Conservation (phyloP, 306 rosid species). For the Quercus alba region DNA sequence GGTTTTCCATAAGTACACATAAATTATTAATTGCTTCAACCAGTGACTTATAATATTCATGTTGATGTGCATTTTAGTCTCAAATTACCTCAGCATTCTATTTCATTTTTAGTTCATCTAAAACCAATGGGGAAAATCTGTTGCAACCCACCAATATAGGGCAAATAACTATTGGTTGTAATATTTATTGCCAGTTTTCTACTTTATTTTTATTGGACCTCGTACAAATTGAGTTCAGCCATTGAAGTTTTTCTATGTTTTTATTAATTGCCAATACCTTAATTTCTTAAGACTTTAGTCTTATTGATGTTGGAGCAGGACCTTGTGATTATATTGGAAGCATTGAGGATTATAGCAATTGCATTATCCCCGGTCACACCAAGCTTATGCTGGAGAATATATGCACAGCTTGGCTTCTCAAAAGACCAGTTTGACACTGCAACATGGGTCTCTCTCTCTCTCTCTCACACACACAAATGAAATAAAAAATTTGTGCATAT, state of each 20-base stretch:
- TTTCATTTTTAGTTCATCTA: not conserved
- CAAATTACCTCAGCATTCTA: not conserved
- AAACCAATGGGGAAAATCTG: not conserved
- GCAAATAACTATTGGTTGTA: not conserved
- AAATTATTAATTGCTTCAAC: not conserved
- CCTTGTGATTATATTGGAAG: slow-evolving; percentile 87
- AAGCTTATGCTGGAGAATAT: slow-evolving; percentile 79
- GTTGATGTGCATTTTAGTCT: not conserved
- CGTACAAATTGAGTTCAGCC: not conserved
- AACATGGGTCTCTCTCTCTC: slow-evolving; percentile 73
- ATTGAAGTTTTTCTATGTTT: not conserved
- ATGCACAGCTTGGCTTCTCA: slow-evolving; percentile 80
- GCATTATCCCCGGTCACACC: slow-evolving; percentile 80
- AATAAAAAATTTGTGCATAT: not conserved
- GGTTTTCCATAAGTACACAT: slow-evolving; percentile 29
- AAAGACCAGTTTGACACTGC: slow-evolving; percentile 66
- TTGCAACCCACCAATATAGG: not conserved
- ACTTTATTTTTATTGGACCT: not conserved
- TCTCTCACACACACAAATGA: not conserved
- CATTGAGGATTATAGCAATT: slow-evolving; percentile 75
- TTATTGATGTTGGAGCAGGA: slow-evolving; percentile 54
- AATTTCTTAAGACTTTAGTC: not conserved
- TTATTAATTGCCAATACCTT: slow-evolving; percentile 11
- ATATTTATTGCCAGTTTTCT: not conserved
- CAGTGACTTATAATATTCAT: not conserved